Evolutionary conservation across 2,329 filamentous ascomycete species (phyloP).

Genomic region (Neopestalotiopsis sp.): DNA sequence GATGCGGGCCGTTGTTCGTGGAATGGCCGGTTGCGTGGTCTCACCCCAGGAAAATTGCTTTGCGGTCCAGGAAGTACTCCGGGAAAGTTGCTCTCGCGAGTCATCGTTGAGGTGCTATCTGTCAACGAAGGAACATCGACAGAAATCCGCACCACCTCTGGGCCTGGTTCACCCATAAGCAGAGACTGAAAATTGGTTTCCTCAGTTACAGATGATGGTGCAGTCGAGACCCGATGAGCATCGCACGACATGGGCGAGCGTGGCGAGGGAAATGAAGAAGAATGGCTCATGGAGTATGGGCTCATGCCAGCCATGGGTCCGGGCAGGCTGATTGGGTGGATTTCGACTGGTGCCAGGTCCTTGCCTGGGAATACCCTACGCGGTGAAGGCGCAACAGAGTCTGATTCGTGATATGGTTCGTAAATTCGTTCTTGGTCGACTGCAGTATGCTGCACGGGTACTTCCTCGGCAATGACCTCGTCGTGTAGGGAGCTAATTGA

Average conservation of each 20-base stretch:
- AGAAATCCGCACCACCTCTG: slow-evolving; percentile 71
- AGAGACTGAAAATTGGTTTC: slow-evolving; percentile 74
- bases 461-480: slow-evolving; percentile 56
- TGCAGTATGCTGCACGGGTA: slow-evolving; percentile 39
- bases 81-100: slow-evolving; percentile 66
- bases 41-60: slow-evolving; percentile 41
- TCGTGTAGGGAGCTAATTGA: slow-evolving; percentile 59
- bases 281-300: slow-evolving; percentile 68
- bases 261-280: slow-evolving; percentile 74
- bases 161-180: slow-evolving; percentile 75
- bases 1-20: slow-evolving; percentile 66
- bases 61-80: slow-evolving; percentile 27
- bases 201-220: slow-evolving; percentile 75
- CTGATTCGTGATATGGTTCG: slow-evolving; percentile 39
- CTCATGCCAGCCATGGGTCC: slow-evolving; percentile 58
- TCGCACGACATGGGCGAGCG: slow-evolving; percentile 74
- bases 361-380: slow-evolving; percentile 46
- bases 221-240: slow-evolving; percentile 74
- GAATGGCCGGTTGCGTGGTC: slow-evolving; percentile 47
- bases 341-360: slow-evolving; percentile 58
- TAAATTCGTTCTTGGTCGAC: slow-evolving; percentile 45
- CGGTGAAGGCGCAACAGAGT: slow-evolving; percentile 52
- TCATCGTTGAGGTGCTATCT: slow-evolving; percentile 80
- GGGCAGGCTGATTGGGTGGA: slow-evolving; percentile 51
- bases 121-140: slow-evolving; percentile 76